A percentile compares a stretch with the other conserved stretches of the same genome.
Evolutionary conservation across 2,329 filamentous ascomycete species (phyloP).

Genomic region (Hirsutella minnesotensis): DNA sequence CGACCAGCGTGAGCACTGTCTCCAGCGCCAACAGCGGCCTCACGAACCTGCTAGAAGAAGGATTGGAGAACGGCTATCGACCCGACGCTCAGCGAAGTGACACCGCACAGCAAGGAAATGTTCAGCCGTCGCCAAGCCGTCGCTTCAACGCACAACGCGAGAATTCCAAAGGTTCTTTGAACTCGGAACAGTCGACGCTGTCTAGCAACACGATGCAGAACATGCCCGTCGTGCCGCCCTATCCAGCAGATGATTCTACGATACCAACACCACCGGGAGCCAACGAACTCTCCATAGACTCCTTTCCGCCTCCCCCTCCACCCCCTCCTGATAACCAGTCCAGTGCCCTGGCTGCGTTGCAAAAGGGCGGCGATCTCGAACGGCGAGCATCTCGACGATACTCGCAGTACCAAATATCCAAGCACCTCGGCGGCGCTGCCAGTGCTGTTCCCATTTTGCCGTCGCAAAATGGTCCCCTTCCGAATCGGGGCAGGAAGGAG

Average conservation of each 20-base stretch:
- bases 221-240: constrained; percentile 62
- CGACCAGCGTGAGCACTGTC: constrained; percentile 47
- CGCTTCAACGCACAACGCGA: constrained; percentile 37
- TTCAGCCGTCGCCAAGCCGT: constrained; percentile 33
- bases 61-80: constrained; percentile 40
- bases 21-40: constrained; percentile 44
- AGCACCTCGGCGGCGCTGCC: constrained; percentile 71
- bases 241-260: constrained; percentile 47
- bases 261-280: constrained; percentile 27
- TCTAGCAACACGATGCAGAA: constrained; percentile 70
- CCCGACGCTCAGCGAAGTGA: constrained; percentile 22
- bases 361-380: constrained; percentile 85
- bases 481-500: constrained; percentile 70
- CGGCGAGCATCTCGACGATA: constrained; percentile 85
- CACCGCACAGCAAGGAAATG: constrained; percentile 13
- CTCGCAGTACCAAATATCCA: constrained; percentile 93
- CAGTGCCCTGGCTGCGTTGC: constrained; percentile 81
- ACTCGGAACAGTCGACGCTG: constrained; percentile 51
- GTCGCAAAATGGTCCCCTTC: constrained; percentile 68
- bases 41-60: constrained; percentile 48
- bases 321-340: constrained; percentile 64
- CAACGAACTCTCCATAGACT: constrained; percentile 44
- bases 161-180: constrained; percentile 35
- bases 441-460: constrained; percentile 82
- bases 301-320: constrained; percentile 59